A percentile compares a stretch with the other conserved stretches of the same genome.
phyloP scores from a whole-genome alignment of 1,284 basidiomycete genomes.

The Ganoderma sinense region DNA sequence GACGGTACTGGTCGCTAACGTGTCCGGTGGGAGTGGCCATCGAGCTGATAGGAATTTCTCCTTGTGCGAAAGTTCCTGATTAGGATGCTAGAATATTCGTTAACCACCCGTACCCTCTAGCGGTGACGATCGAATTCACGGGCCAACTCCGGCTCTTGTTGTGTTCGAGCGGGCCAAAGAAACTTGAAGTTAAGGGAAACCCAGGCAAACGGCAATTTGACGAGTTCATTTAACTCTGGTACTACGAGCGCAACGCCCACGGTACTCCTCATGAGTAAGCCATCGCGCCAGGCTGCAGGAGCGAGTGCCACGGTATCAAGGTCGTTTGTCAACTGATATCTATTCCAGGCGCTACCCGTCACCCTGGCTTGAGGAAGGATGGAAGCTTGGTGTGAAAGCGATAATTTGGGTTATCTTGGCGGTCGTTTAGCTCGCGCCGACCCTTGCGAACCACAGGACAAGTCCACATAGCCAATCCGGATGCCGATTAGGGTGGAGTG shows the following conservation, averaged over 20 bases:
- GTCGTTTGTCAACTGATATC: too few species aligned
- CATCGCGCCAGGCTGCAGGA: constrained; percentile 78
- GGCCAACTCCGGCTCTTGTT: constrained; percentile 74
- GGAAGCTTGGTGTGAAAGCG: constrained; percentile 53
- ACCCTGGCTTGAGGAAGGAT: too few species aligned
- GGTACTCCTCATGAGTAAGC: constrained; percentile 52
- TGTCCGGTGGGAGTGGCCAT: too few species aligned
- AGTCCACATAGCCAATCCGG: constrained; percentile 45
- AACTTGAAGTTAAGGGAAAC: constrained; percentile 54
- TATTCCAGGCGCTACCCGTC: too few species aligned
- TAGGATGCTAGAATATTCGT: background rate
- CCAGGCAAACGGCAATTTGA: constrained; percentile 63
- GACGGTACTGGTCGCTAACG: too few species aligned
- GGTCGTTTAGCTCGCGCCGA: too few species aligned
- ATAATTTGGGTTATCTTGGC: constrained; percentile 56
- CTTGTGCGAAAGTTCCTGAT: background rate
- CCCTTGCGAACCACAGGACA: too few species aligned
- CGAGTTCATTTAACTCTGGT: constrained; percentile 83
- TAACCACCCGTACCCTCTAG: background rate
- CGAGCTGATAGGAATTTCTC: background rate
- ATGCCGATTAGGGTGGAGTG: constrained; percentile 38
- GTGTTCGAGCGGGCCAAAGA: too few species aligned
- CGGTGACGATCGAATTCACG: constrained; percentile 85
- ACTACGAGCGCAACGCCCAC: constrained; percentile 50
- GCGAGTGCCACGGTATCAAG: constrained; percentile 42